A percentile compares a stretch with the other conserved stretches of the same genome.
Conservation (phyloP, 1,284 basidiomycete species). For the Trichosporon sp. region DNA sequence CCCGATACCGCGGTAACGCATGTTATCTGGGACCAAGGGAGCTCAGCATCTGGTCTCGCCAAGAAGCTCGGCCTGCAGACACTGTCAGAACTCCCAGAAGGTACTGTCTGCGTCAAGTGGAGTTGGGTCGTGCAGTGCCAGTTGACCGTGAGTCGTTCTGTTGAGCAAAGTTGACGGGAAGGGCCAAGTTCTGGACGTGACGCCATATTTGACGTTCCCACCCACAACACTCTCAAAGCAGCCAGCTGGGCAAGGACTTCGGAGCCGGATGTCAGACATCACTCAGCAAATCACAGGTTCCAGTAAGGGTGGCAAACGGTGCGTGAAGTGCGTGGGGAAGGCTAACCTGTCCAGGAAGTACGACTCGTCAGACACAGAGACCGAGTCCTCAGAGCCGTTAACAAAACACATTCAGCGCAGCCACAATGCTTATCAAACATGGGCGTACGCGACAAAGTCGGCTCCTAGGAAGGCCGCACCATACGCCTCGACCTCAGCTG, state of each 20-base stretch:
- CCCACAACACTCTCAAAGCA: conserved; percentile 34
- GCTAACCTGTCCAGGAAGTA: conserved; percentile 33
- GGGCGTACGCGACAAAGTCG: not conserved
- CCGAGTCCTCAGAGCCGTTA: conserved; percentile 39
- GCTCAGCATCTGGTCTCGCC: conserved; percentile 34
- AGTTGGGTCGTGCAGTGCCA: conserved; percentile 47
- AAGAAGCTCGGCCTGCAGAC: conserved; percentile 40
- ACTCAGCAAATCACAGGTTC: conserved; percentile 34
- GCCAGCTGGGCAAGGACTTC: conserved; percentile 1
- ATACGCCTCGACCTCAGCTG: not conserved
- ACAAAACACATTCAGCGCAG: not conserved
- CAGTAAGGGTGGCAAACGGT: not conserved
- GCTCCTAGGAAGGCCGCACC: not conserved
- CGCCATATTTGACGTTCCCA: conserved; percentile 42
- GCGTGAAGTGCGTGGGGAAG: too few species aligned
- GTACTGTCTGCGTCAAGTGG: conserved; percentile 49
- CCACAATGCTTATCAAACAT: not conserved
- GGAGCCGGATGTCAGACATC: conserved; percentile 37
- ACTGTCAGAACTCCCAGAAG: conserved; percentile 44
- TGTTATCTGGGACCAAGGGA: conserved; percentile 45
- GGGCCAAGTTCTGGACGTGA: conserved; percentile 37
- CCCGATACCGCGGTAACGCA: conserved; percentile 52
- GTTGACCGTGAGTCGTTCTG: conserved; percentile 34
- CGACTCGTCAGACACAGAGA: conserved; percentile 41
- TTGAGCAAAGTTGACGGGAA: conserved; percentile 10